Base-by-base conservation (phyloP, 2,329 filamentous ascomycete species). In the Diplodia seriata region DNA sequence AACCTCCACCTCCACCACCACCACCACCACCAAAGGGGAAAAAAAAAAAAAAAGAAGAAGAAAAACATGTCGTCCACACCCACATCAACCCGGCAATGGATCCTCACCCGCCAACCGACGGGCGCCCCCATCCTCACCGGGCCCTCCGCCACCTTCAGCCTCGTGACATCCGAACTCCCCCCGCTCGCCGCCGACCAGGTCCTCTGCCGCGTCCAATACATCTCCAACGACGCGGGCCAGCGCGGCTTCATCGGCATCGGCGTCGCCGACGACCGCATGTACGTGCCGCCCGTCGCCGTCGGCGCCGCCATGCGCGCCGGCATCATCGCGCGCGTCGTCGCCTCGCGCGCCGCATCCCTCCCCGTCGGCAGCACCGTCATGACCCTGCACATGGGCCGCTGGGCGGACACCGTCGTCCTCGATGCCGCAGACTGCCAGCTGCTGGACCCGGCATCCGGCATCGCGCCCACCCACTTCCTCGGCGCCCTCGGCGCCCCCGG, bases 241-340 rank as follows among this genome's bases (percentile, higher is more conserved):
- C 80, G 84, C 66, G 79, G 77, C 54, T 85, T 83, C 83, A 85
- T 86, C 69, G 76, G 82, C 68, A 73, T 77, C 0, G 83, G 83
- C 9, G 81, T 85, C 11, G 51, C 77, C 23, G 67, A 79, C 49
- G 81, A 80, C 70, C 81, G 86, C 36, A 86, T 89, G 1, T 93
- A 93, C 78, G 76, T 91, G 1, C 87, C 89, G 0, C 89, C 90
- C 8, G 89, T 93, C 26, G 80, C 88, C 70, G 85, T 90, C 69
- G 89, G 88, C 72, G 87, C 87, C 69, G 81, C 86, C 40, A 93
- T 93, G 90, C 88, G 90, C 72, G 89, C 89, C 47, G 76, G 77
- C 29, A 83, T 83, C 69, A 85, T 91, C 69, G 85, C 84, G 65
- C 85, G 88, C 49, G 85, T 93, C 43, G 74, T 87, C 18, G 87